Evolutionary conservation across 495 filamentous ascomycete species (phyloP).

Genomic region (Diplogelasinospora grovesii): DNA sequence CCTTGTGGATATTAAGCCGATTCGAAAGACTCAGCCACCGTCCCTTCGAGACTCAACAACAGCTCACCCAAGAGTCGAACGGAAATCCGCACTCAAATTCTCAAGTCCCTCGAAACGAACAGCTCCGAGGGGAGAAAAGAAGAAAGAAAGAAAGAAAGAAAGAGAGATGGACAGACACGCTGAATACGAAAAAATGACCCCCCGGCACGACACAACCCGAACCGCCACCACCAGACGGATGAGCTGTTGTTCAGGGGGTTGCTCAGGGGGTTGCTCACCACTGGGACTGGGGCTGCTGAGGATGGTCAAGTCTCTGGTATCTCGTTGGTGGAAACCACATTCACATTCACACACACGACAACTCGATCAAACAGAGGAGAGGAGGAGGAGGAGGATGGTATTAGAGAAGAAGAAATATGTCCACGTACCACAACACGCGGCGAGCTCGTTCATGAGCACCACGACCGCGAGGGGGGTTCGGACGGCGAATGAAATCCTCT

Average conservation of each 20-base stretch:
- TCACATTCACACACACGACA: too few relatives aligned
- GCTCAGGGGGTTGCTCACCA: slow-evolving; percentile 7
- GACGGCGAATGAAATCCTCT: slow-evolving; percentile 29
- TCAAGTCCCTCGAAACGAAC: too few relatives aligned
- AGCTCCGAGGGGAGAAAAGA: too few relatives aligned
- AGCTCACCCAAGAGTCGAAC: too few relatives aligned
- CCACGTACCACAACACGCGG: slow-evolving; percentile 36
- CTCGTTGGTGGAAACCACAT: slow-evolving; percentile 4
- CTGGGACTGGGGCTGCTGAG: too few relatives aligned
- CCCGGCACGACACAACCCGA: slow-evolving; percentile 3
- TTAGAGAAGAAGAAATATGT: slow-evolving; percentile 21
- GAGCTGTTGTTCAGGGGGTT: neutral
- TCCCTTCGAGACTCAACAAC: too few relatives aligned
- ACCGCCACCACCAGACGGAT: neutral
- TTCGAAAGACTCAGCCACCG: too few relatives aligned
- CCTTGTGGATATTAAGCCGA: too few relatives aligned
- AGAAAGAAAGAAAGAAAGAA: neutral
- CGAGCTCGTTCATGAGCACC: slow-evolving; percentile 33
- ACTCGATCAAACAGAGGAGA: neutral
- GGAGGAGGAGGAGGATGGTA: neutral
- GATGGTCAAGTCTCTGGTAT: slow-evolving; percentile 12
- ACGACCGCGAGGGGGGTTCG: slow-evolving; percentile 32
- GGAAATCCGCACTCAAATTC: too few relatives aligned
- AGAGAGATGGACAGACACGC: neutral
- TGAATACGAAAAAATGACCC: slow-evolving; percentile 2